These are phyloP conservation scores for Auriscalpium microsporum DNA, from an alignment of 768 basidiomycete genomes.

Conservation along the genomic window DNA sequence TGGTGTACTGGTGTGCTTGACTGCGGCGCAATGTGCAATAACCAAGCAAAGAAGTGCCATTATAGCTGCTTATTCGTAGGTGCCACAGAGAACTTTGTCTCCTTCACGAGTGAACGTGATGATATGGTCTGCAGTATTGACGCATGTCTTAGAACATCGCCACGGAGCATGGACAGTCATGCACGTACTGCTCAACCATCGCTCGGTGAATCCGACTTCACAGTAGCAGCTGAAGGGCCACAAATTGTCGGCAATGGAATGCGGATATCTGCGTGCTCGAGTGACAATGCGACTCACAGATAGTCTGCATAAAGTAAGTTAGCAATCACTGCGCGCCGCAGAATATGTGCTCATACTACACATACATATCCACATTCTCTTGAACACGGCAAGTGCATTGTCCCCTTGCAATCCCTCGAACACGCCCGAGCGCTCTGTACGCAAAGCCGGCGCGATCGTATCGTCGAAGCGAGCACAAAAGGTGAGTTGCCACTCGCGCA, in stretches of 20 bases:
- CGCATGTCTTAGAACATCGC: neutral
- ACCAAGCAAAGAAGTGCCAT: no score
- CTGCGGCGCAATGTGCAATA: no score
- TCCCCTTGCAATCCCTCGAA: constrained; percentile 34
- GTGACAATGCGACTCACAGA: constrained; percentile 27
- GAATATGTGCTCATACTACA: constrained; percentile 6
- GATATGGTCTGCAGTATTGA: constrained; percentile 42
- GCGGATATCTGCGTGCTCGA: neutral
- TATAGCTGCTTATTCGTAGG: constrained; percentile 15
- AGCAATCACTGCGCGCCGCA: neutral
- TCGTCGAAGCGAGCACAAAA: constrained; percentile 52
- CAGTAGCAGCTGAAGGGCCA: constrained; percentile 47
- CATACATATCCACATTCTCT: constrained; percentile 66
- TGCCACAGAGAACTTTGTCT: constrained; percentile 44
- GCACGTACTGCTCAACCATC: constrained; percentile 51
- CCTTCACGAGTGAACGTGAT: constrained; percentile 60
- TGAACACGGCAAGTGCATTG: constrained; percentile 64
- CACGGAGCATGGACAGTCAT: constrained; percentile 5
- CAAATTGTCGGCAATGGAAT: neutral
- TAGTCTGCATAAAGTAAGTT: constrained; percentile 30
- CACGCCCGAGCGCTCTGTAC: constrained; percentile 49
- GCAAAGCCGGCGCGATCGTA: constrained; percentile 33
- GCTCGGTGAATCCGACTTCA: constrained; percentile 64
- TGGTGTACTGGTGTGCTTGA: no score
- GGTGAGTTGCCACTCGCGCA: constrained; percentile 64